phyloP scores from a whole-genome alignment of 176 grass and related monocot species.

The Aechmea fasciata region DNA sequence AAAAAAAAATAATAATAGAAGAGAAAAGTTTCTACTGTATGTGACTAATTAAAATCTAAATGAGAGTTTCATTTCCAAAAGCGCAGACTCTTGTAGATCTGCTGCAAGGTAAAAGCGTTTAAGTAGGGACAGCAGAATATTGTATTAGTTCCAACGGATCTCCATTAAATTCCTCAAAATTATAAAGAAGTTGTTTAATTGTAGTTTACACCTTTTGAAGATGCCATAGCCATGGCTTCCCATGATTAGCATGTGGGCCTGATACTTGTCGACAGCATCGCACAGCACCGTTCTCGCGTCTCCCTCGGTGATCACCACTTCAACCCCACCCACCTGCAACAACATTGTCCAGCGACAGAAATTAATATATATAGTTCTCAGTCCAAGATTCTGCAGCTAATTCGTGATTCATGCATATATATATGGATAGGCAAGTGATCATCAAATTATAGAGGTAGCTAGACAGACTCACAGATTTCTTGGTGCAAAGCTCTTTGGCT shows the following conservation, averaged over 20 bases:
- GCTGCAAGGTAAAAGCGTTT: no score
- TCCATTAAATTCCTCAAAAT: no score
- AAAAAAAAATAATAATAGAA: background rate
- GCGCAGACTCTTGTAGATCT: no score
- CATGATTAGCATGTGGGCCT: conserved; percentile 36
- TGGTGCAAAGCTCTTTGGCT: no score
- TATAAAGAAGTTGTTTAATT: background rate
- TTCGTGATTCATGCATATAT: conserved; percentile 6
- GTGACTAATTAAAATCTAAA: no score
- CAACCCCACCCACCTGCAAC: conserved; percentile 15
- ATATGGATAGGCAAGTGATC: conserved; percentile 5
- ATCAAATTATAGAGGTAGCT: background rate
- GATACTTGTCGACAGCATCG: conserved; percentile 25
- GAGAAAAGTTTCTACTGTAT: no score
- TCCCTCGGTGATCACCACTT: conserved; percentile 14
- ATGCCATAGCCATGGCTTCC: conserved; percentile 41
- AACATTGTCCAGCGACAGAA: background rate
- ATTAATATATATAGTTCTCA: conserved; percentile 13
- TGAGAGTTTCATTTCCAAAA: no score
- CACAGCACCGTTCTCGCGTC: conserved; percentile 25
- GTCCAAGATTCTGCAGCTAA: background rate
- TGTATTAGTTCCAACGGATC: no score
- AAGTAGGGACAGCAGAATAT: no score
- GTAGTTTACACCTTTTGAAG: conserved; percentile 22
- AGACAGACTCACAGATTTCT: no score